Evolutionary conservation across 2,329 filamentous ascomycete genomes (phyloP), one percentile per base, ranked within the genome.

Genomic region (Cytospora piceae): DNA sequence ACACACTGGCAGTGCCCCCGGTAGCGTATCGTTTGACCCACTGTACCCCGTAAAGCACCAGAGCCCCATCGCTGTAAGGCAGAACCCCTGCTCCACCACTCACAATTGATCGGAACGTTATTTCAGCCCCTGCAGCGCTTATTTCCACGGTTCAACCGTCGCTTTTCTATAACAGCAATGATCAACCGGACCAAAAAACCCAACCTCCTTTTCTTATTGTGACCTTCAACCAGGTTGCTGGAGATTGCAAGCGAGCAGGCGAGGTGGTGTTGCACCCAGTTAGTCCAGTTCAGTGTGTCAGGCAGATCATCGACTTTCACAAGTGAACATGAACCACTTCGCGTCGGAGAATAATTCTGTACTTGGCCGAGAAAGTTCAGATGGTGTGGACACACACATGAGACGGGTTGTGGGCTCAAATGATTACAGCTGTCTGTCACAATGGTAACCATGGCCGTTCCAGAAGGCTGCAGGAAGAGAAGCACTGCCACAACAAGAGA

Each of bases 401-500:
- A 37, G 12, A 20, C 39, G 20, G 6, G 39, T 5, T n/a, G 4
- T n/a, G 4, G 15, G 20, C 39, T 9, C 39, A 42, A n/a, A 15
- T 42, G 37, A 42, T n/a, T 11, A 17, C 27, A 29, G 27, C 3
- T 29, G 37, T 17, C 8, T 17, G 37, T 3, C 20, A 46, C 4
- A 22, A 17, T 46, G 15, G 34, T 37, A 37, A 15, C 34, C 11
- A 37, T 37, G 34, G 34, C 34, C 34, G 14, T 37, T 37, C 14
- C 34, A 37, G 12, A 15, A 12, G 34, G 34, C 14, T 49, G 46
- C 11, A 11, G n/a, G n/a, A 14, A 57, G n/a, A 15, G n/a, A 15
- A 60, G 61, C 65, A 67, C 65, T 64, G 65, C 65, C 65, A 64
- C 65, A 64, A 37, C 46, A 12, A 56, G 34, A 55, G 55, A 51